Evolutionary conservation across 2,329 filamentous ascomycete species (phyloP), one percentile per base, ranked within the genome.

Genomic region (Cladosporium sp.): DNA sequence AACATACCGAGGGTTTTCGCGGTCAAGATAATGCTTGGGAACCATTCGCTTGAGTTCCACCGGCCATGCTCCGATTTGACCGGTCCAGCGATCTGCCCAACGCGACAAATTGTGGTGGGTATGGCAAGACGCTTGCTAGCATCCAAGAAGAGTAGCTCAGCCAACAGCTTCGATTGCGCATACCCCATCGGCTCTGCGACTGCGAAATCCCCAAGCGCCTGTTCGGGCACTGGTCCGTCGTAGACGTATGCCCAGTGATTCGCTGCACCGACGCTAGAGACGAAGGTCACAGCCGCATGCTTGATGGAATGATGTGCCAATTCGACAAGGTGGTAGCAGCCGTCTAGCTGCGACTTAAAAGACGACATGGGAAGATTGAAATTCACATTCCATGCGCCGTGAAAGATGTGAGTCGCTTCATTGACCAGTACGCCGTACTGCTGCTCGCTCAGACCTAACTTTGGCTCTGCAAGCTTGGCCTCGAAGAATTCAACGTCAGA

Each of bases 11-110:
- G 63, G 8, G 73, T 66, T 5, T 71, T 62, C 0, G 75, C 76
- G 54, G 73, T 76, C 3, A 72, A 59, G 4, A 80, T 64, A 22
- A 81, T 70, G 63, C 70, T 74, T 2, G 76, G 72, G 5, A 79
- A 69, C 65, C 75, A 78, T 65, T 80, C 77, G 3, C 69, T 65
- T 3, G 67, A 66, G 45, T 76, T 78, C 77, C 76, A 79, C 3
- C 69, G 38, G 1, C 73, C 74, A 3, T 59, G 49, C 45, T 51
- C n/a, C 42, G 9, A 62, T 67, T 39, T 45, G 56, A 36, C 47
- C 22, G 68, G 66, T 3, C 69, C 68, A 30, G 63, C 63, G 3
- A 70, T 59, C 55, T 71, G 69, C 1, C 69, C 67, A 17, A 65
- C 59, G 9, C 69, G 58, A 19, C 69, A 60, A 11, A 69, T 60